Conservation (phyloP, 192 early-diverging fungal species). For the Podochytrium sp. region DNA sequence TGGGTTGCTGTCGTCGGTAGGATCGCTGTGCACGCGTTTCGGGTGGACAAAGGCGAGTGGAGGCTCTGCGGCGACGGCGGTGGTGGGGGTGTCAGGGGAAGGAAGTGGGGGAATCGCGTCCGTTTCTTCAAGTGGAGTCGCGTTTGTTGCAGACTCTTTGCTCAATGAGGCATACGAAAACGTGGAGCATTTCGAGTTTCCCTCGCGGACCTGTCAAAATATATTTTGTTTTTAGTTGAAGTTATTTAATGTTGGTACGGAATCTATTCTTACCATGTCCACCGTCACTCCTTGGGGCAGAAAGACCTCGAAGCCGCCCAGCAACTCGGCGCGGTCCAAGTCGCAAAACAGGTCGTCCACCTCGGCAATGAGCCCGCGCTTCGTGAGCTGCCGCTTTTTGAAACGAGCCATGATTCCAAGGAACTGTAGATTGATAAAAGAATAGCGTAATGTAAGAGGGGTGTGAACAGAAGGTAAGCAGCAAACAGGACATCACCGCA, state of each 20-base stretch:
- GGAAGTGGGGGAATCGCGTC: background rate
- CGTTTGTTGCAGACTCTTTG: background rate
- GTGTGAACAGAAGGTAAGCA: background rate
- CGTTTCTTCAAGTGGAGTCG: background rate
- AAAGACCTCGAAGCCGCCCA: slow-evolving; percentile 21
- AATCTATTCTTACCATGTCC: slow-evolving; percentile 4
- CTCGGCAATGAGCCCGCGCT: slow-evolving; percentile 18
- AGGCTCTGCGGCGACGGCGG: background rate
- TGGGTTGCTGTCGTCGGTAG: background rate
- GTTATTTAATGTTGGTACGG: background rate
- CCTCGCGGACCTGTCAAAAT: slow-evolving; percentile 2
- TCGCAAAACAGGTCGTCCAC: slow-evolving; percentile 15
- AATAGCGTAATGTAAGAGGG: background rate
- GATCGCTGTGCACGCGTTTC: background rate
- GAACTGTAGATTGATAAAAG: background rate
- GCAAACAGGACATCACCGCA: background rate
- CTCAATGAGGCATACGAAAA: background rate
- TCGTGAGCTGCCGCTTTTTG: slow-evolving; percentile 22
- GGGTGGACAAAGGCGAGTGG: background rate
- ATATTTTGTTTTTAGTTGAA: background rate
- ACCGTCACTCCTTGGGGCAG: slow-evolving; percentile 18
- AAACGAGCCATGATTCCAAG: slow-evolving; percentile 20
- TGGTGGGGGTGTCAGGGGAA: background rate
- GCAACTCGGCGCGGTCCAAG: slow-evolving; percentile 10
- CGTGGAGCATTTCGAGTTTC: slow-evolving; percentile 19